Percentiles rank a stretch among this genome's conserved stretches.
phyloP scores from a whole-genome alignment of 208 protist genomes.

The Acanthamoeba triangularis region DNA sequence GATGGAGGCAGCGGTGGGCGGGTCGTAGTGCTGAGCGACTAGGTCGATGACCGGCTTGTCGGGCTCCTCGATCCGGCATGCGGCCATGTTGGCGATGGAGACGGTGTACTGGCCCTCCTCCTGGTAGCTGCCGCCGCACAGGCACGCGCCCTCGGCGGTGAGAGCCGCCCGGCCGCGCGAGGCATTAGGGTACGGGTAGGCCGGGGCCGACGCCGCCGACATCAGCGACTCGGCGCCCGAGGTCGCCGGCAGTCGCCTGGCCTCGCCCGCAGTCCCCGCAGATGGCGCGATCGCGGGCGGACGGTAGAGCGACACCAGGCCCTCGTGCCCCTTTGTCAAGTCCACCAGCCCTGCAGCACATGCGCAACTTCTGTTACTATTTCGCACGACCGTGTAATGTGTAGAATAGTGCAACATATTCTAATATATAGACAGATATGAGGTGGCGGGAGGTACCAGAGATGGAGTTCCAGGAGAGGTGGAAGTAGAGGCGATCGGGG shows the following conservation, averaged over 20 bases:
- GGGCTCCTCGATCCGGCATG: neutral
- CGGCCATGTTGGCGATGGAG: neutral
- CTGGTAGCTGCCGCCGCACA: conserved; percentile 4
- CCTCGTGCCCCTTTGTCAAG: neutral
- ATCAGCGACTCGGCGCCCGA: neutral
- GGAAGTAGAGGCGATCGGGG: neutral
- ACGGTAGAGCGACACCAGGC: neutral
- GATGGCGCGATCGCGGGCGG: neutral
- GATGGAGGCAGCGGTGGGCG: neutral
- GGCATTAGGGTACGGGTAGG: neutral
- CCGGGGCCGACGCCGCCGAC: neutral
- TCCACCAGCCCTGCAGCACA: neutral
- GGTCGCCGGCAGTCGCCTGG: neutral
- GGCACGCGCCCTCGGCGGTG: neutral
- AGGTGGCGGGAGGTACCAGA: neutral
- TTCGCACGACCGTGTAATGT: too few relatives aligned
- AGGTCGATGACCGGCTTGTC: conserved; percentile 6
- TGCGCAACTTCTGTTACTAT: too few relatives aligned
- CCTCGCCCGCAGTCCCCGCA: neutral
- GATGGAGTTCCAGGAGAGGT: conserved; percentile 22
- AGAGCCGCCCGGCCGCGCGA: neutral
- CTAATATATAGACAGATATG: too few relatives aligned
- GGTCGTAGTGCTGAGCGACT: neutral
- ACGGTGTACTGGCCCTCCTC: neutral
- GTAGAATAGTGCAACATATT: too few relatives aligned